Evolutionary conservation across 2,329 filamentous ascomycete species (phyloP).

Genomic region (Colletotrichum noveboracense): DNA sequence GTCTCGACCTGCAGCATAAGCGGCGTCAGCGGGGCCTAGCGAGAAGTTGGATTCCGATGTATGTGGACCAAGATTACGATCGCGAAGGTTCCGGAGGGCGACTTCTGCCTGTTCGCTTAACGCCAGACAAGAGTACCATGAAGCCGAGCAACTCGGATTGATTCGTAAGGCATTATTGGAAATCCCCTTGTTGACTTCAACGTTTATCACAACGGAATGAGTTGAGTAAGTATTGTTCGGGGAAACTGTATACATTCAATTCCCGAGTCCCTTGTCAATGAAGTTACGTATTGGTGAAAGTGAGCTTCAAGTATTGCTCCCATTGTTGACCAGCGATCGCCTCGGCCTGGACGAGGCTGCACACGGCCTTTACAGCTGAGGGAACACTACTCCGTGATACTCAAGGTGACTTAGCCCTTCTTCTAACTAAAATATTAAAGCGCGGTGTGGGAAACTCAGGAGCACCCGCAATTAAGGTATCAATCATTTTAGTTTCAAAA

Average conservation of each 20-base stretch:
- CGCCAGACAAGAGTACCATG: not conserved
- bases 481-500: too few species aligned
- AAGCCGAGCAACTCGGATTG: not conserved
- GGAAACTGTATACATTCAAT: too few species aligned
- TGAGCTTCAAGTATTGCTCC: not conserved
- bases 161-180: not conserved
- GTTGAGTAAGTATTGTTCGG: too few species aligned
- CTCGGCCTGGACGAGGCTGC: too few species aligned
- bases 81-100: not conserved
- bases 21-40: not conserved
- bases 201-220: too few species aligned
- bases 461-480: too few species aligned
- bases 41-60: too few species aligned
- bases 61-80: not conserved
- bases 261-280: too few species aligned
- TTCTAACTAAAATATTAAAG: too few species aligned
- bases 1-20: not conserved
- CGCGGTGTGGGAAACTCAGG: too few species aligned
- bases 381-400: too few species aligned
- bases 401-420: not conserved
- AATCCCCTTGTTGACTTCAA: too few species aligned
- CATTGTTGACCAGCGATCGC: not conserved
- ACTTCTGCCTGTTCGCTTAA: not conserved
- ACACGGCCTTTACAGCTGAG: not conserved
- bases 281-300: not conserved